These are phyloP conservation scores for Saccharomycopsis sp. DNA, from an alignment of 805 yeast genomes.

Conservation along the genomic window DNA sequence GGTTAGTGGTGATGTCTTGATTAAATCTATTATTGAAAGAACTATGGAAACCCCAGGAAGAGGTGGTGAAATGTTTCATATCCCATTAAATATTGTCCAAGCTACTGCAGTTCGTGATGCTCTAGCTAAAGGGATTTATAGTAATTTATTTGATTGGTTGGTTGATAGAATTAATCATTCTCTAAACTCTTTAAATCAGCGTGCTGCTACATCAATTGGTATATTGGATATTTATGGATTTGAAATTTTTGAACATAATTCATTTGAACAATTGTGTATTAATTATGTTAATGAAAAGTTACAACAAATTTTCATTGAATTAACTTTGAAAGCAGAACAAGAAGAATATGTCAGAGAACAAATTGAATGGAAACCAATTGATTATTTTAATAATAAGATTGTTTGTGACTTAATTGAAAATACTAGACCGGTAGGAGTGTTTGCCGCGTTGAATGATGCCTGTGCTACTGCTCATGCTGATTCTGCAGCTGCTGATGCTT, in stretches of 20 bases:
- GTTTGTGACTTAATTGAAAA: slow-evolving; percentile 96
- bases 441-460: slow-evolving; percentile 94
- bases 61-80: slow-evolving; percentile 90
- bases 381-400: slow-evolving; percentile 90
- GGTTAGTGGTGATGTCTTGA: slow-evolving; percentile 61
- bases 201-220: slow-evolving; percentile 68
- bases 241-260: slow-evolving; percentile 91
- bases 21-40: slow-evolving; percentile 67
- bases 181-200: slow-evolving; percentile 45
- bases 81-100: slow-evolving; percentile 85
- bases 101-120: slow-evolving; percentile 96
- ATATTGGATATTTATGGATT: slow-evolving; percentile 94
- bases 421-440: slow-evolving; percentile 90
- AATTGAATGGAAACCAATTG: slow-evolving; percentile 95
- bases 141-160: slow-evolving; percentile 92
- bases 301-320: slow-evolving; percentile 93
- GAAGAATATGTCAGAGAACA: slow-evolving; percentile 94
- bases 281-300: slow-evolving; percentile 94
- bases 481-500: slow-evolving; percentile 92
- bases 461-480: slow-evolving; percentile 99
- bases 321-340: slow-evolving; percentile 94
- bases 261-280: slow-evolving; percentile 95
- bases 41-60: slow-evolving; percentile 82
- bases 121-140: slow-evolving; percentile 88
- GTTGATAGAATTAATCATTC: slow-evolving; percentile 85